These are phyloP conservation scores for Candida xyloterini DNA, from an alignment of 805 yeast genomes.

Conservation along the genomic window DNA sequence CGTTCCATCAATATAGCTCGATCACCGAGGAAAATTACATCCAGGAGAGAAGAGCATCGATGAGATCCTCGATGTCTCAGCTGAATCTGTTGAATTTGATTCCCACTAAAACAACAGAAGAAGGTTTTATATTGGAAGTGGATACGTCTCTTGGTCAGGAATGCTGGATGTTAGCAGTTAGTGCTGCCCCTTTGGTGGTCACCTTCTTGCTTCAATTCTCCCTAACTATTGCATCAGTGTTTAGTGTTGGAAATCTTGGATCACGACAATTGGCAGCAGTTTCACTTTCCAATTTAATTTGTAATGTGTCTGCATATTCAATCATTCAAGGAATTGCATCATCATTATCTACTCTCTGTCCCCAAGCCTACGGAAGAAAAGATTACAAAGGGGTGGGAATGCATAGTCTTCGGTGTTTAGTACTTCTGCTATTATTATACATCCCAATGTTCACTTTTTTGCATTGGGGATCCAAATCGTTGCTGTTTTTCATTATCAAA, in stretches of 20 bases:
- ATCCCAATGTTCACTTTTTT: constrained; percentile 40
- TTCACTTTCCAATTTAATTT: constrained; percentile 54
- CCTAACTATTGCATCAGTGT: constrained; percentile 50
- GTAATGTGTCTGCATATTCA: constrained; percentile 54
- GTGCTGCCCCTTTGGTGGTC: constrained; percentile 49
- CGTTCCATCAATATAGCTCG: constrained; percentile 24
- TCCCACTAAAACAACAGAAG: constrained; percentile 24
- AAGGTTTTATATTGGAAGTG: constrained; percentile 36
- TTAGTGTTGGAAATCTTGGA: constrained; percentile 59
- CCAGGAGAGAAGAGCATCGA: constrained; percentile 30
- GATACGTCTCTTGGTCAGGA: constrained; percentile 40
- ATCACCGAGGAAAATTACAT: constrained; percentile 22
- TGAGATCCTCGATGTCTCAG: constrained; percentile 20
- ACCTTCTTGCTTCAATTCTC: constrained; percentile 56
- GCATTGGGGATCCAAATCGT: constrained; percentile 37
- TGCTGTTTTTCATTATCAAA: constrained; percentile 37
- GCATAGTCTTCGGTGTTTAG: constrained; percentile 49
- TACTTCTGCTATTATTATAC: constrained; percentile 39
- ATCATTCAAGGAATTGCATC: constrained; percentile 58
- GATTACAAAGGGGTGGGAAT: constrained; percentile 49
- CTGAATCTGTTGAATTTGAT: constrained; percentile 18
- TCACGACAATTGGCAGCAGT: constrained; percentile 57
- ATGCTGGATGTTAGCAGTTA: constrained; percentile 35
- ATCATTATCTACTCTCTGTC: constrained; percentile 55
- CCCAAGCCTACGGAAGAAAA: constrained; percentile 58